phyloP scores from a whole-genome alignment of 2,329 filamentous ascomycete species.

The Xylariaceae sp. region DNA sequence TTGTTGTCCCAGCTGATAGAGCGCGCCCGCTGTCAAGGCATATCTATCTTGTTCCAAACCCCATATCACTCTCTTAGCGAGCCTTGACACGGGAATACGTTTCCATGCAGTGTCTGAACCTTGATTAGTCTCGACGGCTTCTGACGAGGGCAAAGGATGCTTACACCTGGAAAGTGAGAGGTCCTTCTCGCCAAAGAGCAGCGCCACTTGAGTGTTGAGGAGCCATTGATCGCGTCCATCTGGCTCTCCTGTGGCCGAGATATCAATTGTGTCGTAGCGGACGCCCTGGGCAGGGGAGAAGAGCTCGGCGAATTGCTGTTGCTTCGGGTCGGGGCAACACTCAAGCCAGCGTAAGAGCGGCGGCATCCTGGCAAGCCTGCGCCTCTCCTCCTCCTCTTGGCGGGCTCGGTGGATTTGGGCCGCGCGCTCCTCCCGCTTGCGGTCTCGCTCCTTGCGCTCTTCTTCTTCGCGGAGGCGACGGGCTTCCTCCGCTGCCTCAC shows the following conservation, averaged over 20 bases:
- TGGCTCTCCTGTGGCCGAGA: slow-evolving; percentile 41
- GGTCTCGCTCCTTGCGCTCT: slow-evolving; percentile 41
- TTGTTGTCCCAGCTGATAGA: slow-evolving; percentile 46
- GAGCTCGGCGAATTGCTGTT: slow-evolving; percentile 40
- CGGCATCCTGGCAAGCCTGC: slow-evolving; percentile 49
- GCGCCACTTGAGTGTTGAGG: slow-evolving; percentile 55
- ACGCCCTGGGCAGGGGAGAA: slow-evolving; percentile 53
- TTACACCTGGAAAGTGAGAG: slow-evolving; percentile 51
- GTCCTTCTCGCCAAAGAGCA: slow-evolving; percentile 59
- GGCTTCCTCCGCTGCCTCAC: slow-evolving; percentile 21
- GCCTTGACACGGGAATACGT: slow-evolving; percentile 40
- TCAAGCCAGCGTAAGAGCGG: slow-evolving; percentile 56
- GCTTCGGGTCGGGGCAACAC: slow-evolving; percentile 42
- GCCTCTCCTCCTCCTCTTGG: slow-evolving; percentile 49
- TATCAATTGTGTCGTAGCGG: slow-evolving; percentile 55
- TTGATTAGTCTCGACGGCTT: slow-evolving; percentile 4
- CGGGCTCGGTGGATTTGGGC: slow-evolving; percentile 42
- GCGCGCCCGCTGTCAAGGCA: slow-evolving; percentile 40
- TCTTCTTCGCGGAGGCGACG: slow-evolving; percentile 23
- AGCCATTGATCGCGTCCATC: slow-evolving; percentile 60
- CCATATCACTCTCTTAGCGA: slow-evolving; percentile 55
- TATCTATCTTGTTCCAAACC: slow-evolving; percentile 50
- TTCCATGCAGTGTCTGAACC: slow-evolving; percentile 51
- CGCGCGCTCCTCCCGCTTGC: slow-evolving; percentile 34
- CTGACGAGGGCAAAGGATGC: slow-evolving; percentile 17